Percentiles rank a stretch among this genome's conserved stretches.
Evolutionary conservation across 306 rosid species (phyloP).

Genomic region (Vachellia collinsii): DNA sequence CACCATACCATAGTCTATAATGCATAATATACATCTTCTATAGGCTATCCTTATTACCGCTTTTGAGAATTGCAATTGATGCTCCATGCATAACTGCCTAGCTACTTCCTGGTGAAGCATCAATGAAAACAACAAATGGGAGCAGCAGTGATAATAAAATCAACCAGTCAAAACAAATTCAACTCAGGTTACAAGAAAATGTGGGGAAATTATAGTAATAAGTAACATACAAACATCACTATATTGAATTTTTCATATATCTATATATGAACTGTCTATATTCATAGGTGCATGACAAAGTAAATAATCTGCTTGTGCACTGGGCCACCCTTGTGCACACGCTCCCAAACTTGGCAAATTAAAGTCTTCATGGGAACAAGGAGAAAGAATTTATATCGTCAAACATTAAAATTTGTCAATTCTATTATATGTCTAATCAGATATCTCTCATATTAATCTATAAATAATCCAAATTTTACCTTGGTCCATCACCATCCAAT

Average conservation of each 20-base stretch:
- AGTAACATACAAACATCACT: not conserved
- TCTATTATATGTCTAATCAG: slow-evolving; percentile 4
- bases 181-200: not conserved
- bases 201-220: not conserved
- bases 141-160: slow-evolving; percentile 22
- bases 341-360: not conserved
- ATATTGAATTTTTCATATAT: slow-evolving; percentile 10
- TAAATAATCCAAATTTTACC: slow-evolving; percentile 17
- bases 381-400: not conserved
- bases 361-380: not conserved
- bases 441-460: slow-evolving; percentile 12
- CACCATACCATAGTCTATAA: slow-evolving; percentile 17
- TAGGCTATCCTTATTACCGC: slow-evolving; percentile 56
- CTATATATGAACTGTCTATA: not conserved
- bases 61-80: slow-evolving; percentile 81
- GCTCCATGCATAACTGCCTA: slow-evolving; percentile 84
- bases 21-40: not conserved
- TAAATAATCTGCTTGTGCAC: not conserved
- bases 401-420: not conserved
- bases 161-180: slow-evolving; percentile 23
- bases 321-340: not conserved
- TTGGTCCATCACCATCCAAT: slow-evolving; percentile 28
- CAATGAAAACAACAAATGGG: slow-evolving; percentile 36
- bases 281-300: not conserved
- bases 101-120: slow-evolving; percentile 84